phyloP scores from a whole-genome alignment of 2,329 filamentous ascomycete genomes.

The Alternaria postmessia region DNA sequence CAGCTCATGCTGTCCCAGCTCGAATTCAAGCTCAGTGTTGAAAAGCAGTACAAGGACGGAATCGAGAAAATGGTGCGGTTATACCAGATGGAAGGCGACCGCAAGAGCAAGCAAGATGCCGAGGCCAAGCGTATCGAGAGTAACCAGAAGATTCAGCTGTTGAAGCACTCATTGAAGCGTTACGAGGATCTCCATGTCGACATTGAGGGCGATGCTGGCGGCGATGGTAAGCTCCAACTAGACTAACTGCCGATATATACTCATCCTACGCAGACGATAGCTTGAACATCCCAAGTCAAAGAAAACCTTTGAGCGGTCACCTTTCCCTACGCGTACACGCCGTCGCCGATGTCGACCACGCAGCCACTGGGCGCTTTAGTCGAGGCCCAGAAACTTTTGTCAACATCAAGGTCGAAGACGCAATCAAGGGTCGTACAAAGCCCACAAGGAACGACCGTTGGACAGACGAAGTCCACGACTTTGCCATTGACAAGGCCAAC shows the following conservation, averaged over 20 bases:
- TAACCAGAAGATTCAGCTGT: constrained; percentile 94
- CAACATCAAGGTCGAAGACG: constrained; percentile 95
- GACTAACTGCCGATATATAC: constrained; percentile 9
- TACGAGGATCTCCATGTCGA: constrained; percentile 98
- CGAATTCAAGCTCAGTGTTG: constrained; percentile 97
- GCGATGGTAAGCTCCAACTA: constrained; percentile 71
- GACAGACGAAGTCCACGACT: constrained; percentile 88
- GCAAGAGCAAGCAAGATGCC: constrained; percentile 93
- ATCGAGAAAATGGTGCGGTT: constrained; percentile 99
- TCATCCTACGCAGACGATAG: constrained; percentile 78
- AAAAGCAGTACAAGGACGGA: constrained; percentile 98
- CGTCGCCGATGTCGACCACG: constrained; percentile 94
- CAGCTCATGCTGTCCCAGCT: constrained; percentile 99
- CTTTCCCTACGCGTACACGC: constrained; percentile 85
- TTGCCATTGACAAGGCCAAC: constrained; percentile 98
- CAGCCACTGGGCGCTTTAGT: constrained; percentile 80
- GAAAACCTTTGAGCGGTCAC: constrained; percentile 93
- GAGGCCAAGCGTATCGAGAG: constrained; percentile 90
- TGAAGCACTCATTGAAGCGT: constrained; percentile 94
- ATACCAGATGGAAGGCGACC: constrained; percentile 96
- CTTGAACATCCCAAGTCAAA: constrained; percentile 90
- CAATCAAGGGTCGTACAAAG: constrained; percentile 86
- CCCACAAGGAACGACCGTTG: constrained; percentile 86
- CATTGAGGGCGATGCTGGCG: constrained; percentile 75
- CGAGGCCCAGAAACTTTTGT: constrained; percentile 94